phyloP scores from a whole-genome alignment of 768 basidiomycete genomes.

The Podaxis sp. region DNA sequence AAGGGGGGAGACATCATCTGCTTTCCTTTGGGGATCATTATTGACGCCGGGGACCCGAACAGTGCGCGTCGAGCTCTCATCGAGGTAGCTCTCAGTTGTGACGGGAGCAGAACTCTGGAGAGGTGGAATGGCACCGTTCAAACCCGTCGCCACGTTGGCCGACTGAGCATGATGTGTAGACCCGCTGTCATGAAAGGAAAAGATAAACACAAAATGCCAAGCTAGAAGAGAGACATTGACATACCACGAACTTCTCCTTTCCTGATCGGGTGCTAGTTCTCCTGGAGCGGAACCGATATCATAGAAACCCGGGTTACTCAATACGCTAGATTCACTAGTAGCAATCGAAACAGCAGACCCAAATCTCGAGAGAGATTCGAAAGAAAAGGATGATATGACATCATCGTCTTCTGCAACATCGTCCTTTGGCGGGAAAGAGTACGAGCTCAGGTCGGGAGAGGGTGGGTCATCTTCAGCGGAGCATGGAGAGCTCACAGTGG shows the following conservation, averaged over 20 bases:
- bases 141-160: background rate
- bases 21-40: background rate
- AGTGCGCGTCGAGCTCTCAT: conserved; percentile 5
- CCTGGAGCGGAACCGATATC: conserved; percentile 47
- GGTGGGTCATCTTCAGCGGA: conserved; percentile 52
- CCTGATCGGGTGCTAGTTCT: conserved; percentile 9
- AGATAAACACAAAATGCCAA: conserved; percentile 12
- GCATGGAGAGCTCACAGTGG: conserved; percentile 49
- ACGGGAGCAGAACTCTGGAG: conserved; percentile 7
- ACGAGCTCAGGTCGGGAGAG: conserved; percentile 53
- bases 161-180: conserved; percentile 3
- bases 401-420: conserved; percentile 57
- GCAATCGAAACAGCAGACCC: conserved; percentile 61
- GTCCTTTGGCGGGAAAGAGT: conserved; percentile 48
- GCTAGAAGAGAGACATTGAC: background rate
- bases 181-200: conserved; percentile 10
- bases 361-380: conserved; percentile 54
- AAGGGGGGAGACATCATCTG: background rate
- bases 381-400: conserved; percentile 49
- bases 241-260: conserved; percentile 11
- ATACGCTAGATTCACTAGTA: conserved; percentile 58
- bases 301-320: conserved; percentile 29
- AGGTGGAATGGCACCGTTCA: conserved; percentile 5
- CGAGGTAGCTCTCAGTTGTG: conserved; percentile 8
- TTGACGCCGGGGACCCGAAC: background rate